Base-by-base conservation (phyloP, 352 stramenopile species). In the Phytophthora syringae region DNA sequence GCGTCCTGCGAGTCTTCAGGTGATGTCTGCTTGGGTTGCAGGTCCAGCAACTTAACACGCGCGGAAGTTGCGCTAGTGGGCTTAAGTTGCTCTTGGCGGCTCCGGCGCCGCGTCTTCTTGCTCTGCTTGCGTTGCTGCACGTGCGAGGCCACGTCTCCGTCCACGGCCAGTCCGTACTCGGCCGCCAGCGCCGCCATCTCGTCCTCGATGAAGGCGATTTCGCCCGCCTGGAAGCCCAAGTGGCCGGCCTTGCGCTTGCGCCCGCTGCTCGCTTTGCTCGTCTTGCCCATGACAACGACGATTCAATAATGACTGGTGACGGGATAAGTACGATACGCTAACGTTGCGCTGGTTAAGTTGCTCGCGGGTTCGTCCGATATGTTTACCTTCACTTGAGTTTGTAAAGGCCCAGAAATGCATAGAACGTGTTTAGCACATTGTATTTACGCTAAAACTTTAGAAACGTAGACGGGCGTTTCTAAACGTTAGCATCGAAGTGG, bases 201-300 rank as follows among this genome's bases (percentile, higher is more conserved):
- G 44, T 94, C 86, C 55, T 94, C 86, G 40, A 94, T 94, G 72
- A 91, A 94, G 55, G 84, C 86, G 60, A 94, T 91, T 57, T 94
- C 84, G 53, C 59, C 72, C 16, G 75, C 64, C 63, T 92, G 79
- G 67, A 94, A 90, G 54, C 84, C 84, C 52, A 93, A 67, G 70
- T 85, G 77, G 20, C 83, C 84, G 11, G 80, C 79, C 70, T 91
- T 91, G 64, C 86, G 84, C 79, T 94, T 94, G 28, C 71, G 53
- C 0, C 32, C 54, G 39, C 50, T 70, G 45, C 39, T 47, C 12
- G 16, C 18, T 32, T 65, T 67, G 21, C 53, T 63, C 43, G 64
- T 76, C 54, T 70, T 74, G 54, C 52, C 64, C 67, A 68, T 70
- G 15, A 27, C 24, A 24, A 12, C n/a, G 5, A 22, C 24, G 6